phyloP scores from a whole-genome alignment of 1,284 basidiomycete species.

The Cerrena zonata region DNA sequence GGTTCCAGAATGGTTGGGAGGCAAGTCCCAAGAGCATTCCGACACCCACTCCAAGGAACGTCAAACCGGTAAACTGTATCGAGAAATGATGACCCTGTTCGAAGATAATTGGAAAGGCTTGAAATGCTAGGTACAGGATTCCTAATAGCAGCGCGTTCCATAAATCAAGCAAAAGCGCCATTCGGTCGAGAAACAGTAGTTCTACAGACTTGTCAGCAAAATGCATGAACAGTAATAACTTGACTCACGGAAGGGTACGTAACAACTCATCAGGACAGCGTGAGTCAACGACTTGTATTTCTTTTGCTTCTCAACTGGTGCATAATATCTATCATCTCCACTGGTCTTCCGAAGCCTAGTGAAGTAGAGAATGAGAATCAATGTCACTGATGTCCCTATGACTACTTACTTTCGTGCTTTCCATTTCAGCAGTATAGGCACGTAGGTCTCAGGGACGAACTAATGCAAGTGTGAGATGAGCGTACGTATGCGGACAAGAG shows the following conservation, averaged over 20 bases:
- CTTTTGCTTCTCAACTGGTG: slow-evolving; percentile 51
- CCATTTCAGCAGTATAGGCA: slow-evolving; percentile 54
- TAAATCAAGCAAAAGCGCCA: slow-evolving; percentile 66
- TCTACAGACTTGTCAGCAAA: slow-evolving; percentile 36
- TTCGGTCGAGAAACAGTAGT: slow-evolving; percentile 63
- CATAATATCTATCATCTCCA: slow-evolving; percentile 49
- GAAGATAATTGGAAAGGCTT: slow-evolving; percentile 70
- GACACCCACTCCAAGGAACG: slow-evolving; percentile 68
- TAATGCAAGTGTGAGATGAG: slow-evolving; percentile 15
- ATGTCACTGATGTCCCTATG: not conserved
- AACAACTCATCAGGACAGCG: slow-evolving; percentile 38
- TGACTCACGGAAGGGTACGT: slow-evolving; percentile 65
- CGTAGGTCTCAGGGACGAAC: slow-evolving; percentile 74
- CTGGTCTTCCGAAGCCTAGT: slow-evolving; percentile 50
- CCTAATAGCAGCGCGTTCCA: slow-evolving; percentile 66
- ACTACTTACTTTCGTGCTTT: slow-evolving; percentile 42
- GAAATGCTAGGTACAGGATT: slow-evolving; percentile 71
- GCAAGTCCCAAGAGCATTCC: slow-evolving; percentile 56
- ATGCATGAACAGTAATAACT: not conserved
- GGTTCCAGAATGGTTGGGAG: slow-evolving; percentile 63
- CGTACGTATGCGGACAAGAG: too few relatives aligned
- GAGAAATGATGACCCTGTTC: slow-evolving; percentile 55
- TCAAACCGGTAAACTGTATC: slow-evolving; percentile 54
- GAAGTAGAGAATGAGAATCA: not conserved
- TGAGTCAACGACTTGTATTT: slow-evolving; percentile 34